Base-by-base conservation (phyloP, 2,329 filamentous ascomycete species). In the Ascochyta koolunga region DNA sequence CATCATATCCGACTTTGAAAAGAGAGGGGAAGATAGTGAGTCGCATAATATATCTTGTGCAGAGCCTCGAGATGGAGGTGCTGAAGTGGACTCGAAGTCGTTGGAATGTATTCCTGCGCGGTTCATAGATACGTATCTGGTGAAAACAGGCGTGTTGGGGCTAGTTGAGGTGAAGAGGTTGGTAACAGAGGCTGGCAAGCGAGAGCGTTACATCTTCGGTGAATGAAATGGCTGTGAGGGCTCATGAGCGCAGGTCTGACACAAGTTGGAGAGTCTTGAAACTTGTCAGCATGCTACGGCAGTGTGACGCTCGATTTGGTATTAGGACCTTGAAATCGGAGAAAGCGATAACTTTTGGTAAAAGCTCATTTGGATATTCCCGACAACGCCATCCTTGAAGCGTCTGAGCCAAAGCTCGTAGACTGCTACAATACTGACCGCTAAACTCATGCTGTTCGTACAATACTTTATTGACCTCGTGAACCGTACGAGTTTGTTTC, bases 51-150 rank as follows among this genome's bases (percentile, higher is more conserved):
- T 19, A 8, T 35, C 18, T 2, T 8, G 18, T 19, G 15, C 18
- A 13, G 10, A 21, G 2, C 35, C 11, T 11, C 18, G 10, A 4
- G 18, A 22, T 21, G 4, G 35, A n/a, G 16, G 4, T 19, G 27
- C n/a, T 24, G 36, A 25, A 10, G 32, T 15, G 13, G 13, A 15
- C 19, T 16, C 13, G 32, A 31, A 5, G 38, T 67, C 38, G 57
- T 73, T 71, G 50, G 73, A 76, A 42, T 72, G 66, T 67, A 67
- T 76, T 2, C 61, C 66, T 16, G 52, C 50, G 3, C 40, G 50
- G 7, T 66, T 55, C 19, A 57, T 76, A 6, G 67, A 73, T 59
- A 46, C 41, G 10, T 71, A 75, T 58, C 51, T 74, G 18, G 67
- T 67, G 0, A 72, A 76, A 22, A 18, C 42, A 19, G 72, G 72